These are phyloP conservation scores for Chlorella sp. DNA, from an alignment of 139 green algal species.

Conservation along the genomic window DNA sequence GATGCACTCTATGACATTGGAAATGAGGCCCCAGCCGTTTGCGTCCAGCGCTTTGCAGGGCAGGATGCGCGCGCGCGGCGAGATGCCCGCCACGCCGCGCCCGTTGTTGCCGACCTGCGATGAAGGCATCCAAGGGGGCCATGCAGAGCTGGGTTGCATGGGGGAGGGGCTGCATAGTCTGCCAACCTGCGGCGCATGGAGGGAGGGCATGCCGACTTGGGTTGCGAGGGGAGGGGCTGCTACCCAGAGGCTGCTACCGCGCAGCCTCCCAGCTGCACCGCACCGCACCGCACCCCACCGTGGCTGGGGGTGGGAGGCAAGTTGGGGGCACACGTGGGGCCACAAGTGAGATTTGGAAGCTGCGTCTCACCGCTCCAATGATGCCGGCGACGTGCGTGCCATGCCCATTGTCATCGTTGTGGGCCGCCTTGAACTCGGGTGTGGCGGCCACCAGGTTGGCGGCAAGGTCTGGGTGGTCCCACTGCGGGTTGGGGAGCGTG, in stretches of 20 bases:
- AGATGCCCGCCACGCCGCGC: slow-evolving; percentile 18
- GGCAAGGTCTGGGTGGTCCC: slow-evolving; percentile 18
- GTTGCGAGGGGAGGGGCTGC: too few species aligned
- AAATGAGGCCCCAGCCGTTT: slow-evolving; percentile 22
- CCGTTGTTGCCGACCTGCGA: slow-evolving; percentile 34
- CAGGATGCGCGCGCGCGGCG: slow-evolving; percentile 25
- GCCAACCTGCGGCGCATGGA: too few species aligned
- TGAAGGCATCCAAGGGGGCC: neutral
- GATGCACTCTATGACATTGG: slow-evolving; percentile 16
- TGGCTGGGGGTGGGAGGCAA: too few species aligned
- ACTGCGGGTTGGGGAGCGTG: neutral
- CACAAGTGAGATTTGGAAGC: neutral
- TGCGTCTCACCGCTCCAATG: slow-evolving; percentile 20
- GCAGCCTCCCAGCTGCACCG: too few species aligned
- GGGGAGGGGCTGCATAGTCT: too few species aligned
- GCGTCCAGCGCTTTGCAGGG: slow-evolving; percentile 39
- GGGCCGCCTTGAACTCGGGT: neutral
- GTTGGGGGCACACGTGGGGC: neutral
- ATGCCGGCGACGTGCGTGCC: slow-evolving; percentile 24
- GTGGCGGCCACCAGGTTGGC: neutral
- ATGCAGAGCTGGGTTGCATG: too few species aligned
- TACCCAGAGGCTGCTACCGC: too few species aligned
- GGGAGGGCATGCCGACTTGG: too few species aligned
- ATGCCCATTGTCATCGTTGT: slow-evolving; percentile 25
- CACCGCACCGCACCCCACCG: too few species aligned